Evolutionary conservation across 1,139 yeast species (phyloP).

Genomic region (Candida sp.): DNA sequence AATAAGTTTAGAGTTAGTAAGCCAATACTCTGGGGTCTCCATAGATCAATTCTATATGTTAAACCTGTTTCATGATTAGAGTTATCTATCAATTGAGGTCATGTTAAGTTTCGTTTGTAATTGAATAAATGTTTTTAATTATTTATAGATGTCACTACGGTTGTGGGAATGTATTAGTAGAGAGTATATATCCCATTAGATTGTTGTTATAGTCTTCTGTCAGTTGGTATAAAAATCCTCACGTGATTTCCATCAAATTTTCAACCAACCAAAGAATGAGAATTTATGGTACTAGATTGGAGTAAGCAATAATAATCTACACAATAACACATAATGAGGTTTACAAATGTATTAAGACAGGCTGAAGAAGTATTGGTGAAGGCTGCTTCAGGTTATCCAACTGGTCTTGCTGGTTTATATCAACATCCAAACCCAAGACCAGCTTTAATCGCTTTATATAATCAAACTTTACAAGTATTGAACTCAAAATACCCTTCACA

Average conservation of each 20-base stretch:
- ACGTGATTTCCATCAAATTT: conserved; percentile 4
- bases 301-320: conserved; percentile 5
- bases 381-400: conserved; percentile 68
- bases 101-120: too few relatives aligned
- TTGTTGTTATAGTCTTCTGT: conserved; percentile 7
- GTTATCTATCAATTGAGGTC: too few relatives aligned
- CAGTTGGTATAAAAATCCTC: not conserved
- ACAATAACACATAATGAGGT: conserved; percentile 27
- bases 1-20: conserved; percentile 1
- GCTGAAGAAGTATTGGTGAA: conserved; percentile 61
- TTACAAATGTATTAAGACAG: conserved; percentile 43
- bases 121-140: too few relatives aligned
- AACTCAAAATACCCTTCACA: conserved; percentile 61
- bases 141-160: too few relatives aligned
- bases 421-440: conserved; percentile 88
- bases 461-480: conserved; percentile 61
- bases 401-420: conserved; percentile 75
- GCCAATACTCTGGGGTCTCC: too few relatives aligned
- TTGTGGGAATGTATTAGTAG: too few relatives aligned
- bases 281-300: too few relatives aligned
- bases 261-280: conserved; percentile 22
- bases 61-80: too few relatives aligned
- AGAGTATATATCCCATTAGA: not conserved
- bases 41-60: too few relatives aligned
- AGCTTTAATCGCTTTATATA: conserved; percentile 67